These are phyloP conservation scores for Wallacemonas sp. DNA, from an alignment of 208 protist genomes.

Conservation along the genomic window DNA sequence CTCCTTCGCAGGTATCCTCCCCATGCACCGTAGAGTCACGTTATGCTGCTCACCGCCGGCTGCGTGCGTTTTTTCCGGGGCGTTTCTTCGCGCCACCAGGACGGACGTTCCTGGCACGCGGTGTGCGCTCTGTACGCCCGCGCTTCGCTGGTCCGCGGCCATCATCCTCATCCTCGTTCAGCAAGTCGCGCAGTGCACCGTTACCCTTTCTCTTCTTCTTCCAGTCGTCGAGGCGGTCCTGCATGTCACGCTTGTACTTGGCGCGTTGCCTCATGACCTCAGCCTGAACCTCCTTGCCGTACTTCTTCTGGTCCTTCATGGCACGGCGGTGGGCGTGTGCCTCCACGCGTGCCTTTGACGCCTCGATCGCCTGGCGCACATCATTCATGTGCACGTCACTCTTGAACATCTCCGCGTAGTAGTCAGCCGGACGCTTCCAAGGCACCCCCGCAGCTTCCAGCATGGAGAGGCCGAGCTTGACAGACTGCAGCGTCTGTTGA, in stretches of 20 bases:
- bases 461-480: slow-evolving; percentile 63
- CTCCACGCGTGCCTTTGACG: slow-evolving; percentile 78
- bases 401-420: slow-evolving; percentile 97
- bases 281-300: slow-evolving; percentile 94
- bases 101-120: slow-evolving; percentile 45
- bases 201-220: slow-evolving; percentile 80
- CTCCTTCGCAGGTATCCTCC: no score
- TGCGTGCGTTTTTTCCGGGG: slow-evolving; percentile 88
- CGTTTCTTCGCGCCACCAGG: slow-evolving; percentile 69
- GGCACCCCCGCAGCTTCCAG: slow-evolving; percentile 81
- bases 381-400: slow-evolving; percentile 94
- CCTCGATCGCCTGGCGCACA: slow-evolving; percentile 85
- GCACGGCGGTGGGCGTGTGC: slow-evolving; percentile 77
- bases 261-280: slow-evolving; percentile 92
- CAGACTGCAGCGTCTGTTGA: slow-evolving; percentile 88
- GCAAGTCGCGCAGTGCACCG: slow-evolving; percentile 61
- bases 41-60: slow-evolving; percentile 46
- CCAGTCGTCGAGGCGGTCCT: slow-evolving; percentile 83
- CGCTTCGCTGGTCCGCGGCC: slow-evolving; percentile 12
- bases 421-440: slow-evolving; percentile 91
- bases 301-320: slow-evolving; percentile 95
- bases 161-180: slow-evolving; percentile 58
- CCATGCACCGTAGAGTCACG: no score
- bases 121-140: slow-evolving; percentile 12
- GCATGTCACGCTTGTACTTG: slow-evolving; percentile 93